These are phyloP conservation scores for Gracilaria gracilis DNA, from an alignment of 23 red algal genomes.

Conservation along the genomic window DNA sequence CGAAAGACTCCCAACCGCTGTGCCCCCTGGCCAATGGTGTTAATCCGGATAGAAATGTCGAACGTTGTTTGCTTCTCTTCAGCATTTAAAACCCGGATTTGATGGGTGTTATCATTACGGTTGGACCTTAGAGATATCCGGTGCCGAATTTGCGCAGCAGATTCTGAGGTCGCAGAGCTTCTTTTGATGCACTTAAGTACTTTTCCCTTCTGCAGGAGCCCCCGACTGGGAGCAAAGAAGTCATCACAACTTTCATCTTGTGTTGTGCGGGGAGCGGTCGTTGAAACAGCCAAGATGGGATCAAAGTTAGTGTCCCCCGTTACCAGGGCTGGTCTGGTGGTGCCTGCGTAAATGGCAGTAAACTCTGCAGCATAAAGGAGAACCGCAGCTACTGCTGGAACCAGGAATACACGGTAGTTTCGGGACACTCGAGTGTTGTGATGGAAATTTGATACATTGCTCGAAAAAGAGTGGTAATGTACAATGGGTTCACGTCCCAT, in stretches of 20 bases:
- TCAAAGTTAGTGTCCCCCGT: neutral
- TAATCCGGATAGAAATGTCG: neutral
- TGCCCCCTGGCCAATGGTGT: neutral
- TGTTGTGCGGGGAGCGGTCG: neutral
- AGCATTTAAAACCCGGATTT: neutral
- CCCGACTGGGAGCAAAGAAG: constrained; percentile 1
- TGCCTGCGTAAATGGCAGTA: neutral
- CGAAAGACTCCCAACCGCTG: neutral
- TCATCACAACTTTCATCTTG: constrained; percentile 1
- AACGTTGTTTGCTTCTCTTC: neutral
- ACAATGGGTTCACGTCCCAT: neutral
- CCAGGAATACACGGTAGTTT: neutral
- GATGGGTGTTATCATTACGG: neutral
- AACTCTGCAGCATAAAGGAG: neutral
- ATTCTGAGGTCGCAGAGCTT: neutral
- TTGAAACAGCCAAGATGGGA: neutral
- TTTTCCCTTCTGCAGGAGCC: neutral
- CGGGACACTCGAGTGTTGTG: neutral
- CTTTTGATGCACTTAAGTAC: neutral
- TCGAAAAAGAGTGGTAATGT: too few relatives aligned
- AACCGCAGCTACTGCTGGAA: neutral
- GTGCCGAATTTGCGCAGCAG: neutral
- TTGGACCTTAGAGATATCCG: neutral
- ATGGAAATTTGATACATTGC: neutral
- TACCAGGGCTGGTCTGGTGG: neutral